phyloP scores from a whole-genome alignment of 2,329 filamentous ascomycete genomes.

The Paecilomyces sp. region DNA sequence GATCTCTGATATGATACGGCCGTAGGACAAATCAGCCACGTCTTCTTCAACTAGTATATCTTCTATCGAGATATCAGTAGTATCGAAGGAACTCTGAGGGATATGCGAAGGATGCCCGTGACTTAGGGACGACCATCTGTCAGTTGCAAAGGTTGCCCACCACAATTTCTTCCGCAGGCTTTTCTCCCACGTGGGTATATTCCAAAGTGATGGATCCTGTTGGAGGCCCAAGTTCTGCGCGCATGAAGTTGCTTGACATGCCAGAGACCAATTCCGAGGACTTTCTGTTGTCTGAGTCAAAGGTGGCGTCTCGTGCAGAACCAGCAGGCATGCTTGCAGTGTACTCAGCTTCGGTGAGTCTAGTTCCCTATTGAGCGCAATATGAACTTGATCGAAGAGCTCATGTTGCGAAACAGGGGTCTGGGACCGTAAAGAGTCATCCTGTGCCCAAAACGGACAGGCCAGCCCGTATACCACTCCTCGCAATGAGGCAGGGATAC shows the following conservation, averaged over 20 bases:
- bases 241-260: conserved; percentile 37
- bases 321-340: conserved; percentile 41
- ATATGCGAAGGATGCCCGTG: conserved; percentile 45
- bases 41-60: conserved; percentile 40
- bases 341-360: conserved; percentile 42
- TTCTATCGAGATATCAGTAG: conserved; percentile 31
- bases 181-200: conserved; percentile 34
- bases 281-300: conserved; percentile 42
- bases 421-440: conserved; percentile 20
- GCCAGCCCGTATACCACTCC: conserved; percentile 41
- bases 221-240: conserved; percentile 44
- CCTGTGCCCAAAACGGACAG: conserved; percentile 36
- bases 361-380: conserved; percentile 38
- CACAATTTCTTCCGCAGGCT: conserved; percentile 38
- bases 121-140: conserved; percentile 41
- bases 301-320: conserved; percentile 41
- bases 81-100: conserved; percentile 34
- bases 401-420: conserved; percentile 37
- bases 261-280: conserved; percentile 39
- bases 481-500: conserved; percentile 39
- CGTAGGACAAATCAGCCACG: conserved; percentile 25
- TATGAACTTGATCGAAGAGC: conserved; percentile 37
- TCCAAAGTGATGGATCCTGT: conserved; percentile 37
- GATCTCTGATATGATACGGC: conserved; percentile 25
- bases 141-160: conserved; percentile 39